Conservation (phyloP, 2,329 filamentous ascomycete species). For the Xylaria digitata region DNA sequence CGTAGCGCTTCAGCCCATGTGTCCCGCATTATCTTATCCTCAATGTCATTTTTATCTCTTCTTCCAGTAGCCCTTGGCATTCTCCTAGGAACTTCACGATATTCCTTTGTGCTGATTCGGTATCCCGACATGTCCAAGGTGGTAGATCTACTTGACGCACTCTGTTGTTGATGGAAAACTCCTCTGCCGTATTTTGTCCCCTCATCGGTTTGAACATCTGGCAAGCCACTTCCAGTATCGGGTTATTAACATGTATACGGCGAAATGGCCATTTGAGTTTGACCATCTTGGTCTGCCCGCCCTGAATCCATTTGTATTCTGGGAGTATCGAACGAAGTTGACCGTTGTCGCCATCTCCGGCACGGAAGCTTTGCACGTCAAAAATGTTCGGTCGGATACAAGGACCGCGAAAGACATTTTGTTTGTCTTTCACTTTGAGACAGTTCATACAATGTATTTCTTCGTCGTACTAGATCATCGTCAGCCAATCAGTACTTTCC, state of each 20-base stretch:
- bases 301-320: slow-evolving; percentile 1
- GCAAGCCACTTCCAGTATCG: slow-evolving; percentile 7
- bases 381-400: slow-evolving; percentile 1
- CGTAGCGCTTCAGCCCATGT: neutral
- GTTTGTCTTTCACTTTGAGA: slow-evolving; percentile 11
- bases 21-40: slow-evolving; percentile 5
- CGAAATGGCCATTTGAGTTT: slow-evolving; percentile 2
- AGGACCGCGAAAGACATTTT: slow-evolving; percentile 2
- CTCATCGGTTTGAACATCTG: slow-evolving; percentile 1
- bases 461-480: slow-evolving; percentile 3
- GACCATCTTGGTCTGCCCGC: neutral
- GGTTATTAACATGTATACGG: neutral
- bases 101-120: neutral
- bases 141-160: neutral
- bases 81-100: neutral
- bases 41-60: neutral
- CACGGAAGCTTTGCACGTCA: neutral
- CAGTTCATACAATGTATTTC: slow-evolving; percentile 2
- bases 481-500: neutral
- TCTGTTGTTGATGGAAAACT: neutral
- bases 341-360: slow-evolving; percentile 2
- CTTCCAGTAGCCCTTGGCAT: slow-evolving; percentile 6
- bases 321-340: neutral
- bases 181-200: slow-evolving; percentile 2
- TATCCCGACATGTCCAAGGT: slow-evolving; percentile 3